These are phyloP conservation scores for Aureobasidium sp. DNA, from an alignment of 2,329 filamentous ascomycete genomes.

Conservation along the genomic window DNA sequence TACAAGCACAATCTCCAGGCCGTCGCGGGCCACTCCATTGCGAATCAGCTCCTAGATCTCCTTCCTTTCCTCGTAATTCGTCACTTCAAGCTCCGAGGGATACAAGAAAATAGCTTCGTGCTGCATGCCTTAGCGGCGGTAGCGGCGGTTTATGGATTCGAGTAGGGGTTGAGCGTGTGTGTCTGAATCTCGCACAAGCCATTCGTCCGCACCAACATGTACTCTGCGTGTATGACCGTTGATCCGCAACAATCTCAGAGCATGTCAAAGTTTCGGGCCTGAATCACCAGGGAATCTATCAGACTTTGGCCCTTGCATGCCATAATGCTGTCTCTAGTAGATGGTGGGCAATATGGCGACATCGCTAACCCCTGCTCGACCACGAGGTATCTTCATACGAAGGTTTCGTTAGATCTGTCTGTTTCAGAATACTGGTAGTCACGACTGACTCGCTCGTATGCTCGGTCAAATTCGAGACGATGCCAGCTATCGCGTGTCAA, in stretches of 20 bases:
- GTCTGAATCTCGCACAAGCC: not conserved
- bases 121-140: not conserved
- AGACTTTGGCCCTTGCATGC: constrained; percentile 1
- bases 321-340: constrained; percentile 3
- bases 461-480: not conserved
- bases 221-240: not conserved
- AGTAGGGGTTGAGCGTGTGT: not conserved
- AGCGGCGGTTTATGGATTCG: not conserved
- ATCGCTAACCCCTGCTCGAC: not conserved
- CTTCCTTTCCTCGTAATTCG: not conserved
- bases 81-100: not conserved
- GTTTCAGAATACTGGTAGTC: not conserved
- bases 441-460: not conserved
- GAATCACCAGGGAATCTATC: constrained; percentile 4
- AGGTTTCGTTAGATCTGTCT: not conserved
- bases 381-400: not conserved
- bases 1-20: not conserved
- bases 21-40: not conserved
- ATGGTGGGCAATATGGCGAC: constrained; percentile 5
- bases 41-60: not conserved
- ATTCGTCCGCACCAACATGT: not conserved
- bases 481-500: not conserved
- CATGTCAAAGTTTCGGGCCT: constrained; percentile 3
- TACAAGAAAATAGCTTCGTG: not conserved
- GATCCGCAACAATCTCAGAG: not conserved